These are phyloP conservation scores for Phytophthora idaei DNA, from an alignment of 352 stramenopile genomes.

Conservation along the genomic window DNA sequence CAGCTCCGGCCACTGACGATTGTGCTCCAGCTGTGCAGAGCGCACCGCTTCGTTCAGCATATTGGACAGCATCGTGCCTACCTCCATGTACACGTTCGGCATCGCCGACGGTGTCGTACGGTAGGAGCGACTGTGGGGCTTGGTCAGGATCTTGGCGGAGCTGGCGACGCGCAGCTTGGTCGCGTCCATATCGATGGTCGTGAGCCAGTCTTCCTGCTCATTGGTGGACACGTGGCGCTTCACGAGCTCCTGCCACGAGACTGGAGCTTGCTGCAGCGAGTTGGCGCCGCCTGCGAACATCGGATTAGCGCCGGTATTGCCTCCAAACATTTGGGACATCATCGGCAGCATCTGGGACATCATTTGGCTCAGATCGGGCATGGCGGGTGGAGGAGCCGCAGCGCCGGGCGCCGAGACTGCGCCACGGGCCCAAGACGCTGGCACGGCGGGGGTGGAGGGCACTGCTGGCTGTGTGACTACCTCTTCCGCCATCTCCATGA, in stretches of 20 bases:
- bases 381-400: constrained; percentile 15
- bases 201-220: constrained; percentile 72
- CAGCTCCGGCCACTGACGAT: constrained; percentile 56
- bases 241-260: constrained; percentile 77
- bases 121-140: constrained; percentile 71
- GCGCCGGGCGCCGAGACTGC: constrained; percentile 11
- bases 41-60: constrained; percentile 73
- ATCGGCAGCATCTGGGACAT: constrained; percentile 82
- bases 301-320: constrained; percentile 31
- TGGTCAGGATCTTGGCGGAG: constrained; percentile 33
- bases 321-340: constrained; percentile 85
- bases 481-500: constrained; percentile 66
- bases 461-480: constrained; percentile 1
- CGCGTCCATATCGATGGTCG: constrained; percentile 67
- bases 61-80: constrained; percentile 62
- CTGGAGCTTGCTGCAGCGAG: constrained; percentile 17
- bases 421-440: constrained; percentile 36
- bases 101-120: constrained; percentile 45
- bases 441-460: constrained; percentile 27
- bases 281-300: constrained; percentile 30
- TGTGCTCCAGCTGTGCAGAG: constrained; percentile 60
- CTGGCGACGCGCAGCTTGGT: constrained; percentile 43
- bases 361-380: constrained; percentile 81
- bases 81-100: constrained; percentile 70
- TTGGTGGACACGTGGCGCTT: constrained; percentile 54